Conservation (phyloP, 2,329 filamentous ascomycete species). For the Gnomoniopsis smithogilvyi region DNA sequence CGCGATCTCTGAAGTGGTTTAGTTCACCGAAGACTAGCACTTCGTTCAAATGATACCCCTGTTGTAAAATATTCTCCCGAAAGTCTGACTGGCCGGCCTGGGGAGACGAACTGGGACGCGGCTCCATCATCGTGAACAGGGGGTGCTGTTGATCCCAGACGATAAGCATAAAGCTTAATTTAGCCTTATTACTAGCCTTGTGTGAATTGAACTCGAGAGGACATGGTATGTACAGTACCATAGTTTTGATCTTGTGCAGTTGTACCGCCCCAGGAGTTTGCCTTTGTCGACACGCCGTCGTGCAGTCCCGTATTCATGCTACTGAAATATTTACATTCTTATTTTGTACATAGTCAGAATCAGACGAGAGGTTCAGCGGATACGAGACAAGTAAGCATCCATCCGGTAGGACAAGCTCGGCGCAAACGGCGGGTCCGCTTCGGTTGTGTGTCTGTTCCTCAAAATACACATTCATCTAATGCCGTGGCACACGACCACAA, state of each 20-base stretch:
- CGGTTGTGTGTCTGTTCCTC: not conserved
- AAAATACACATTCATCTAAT: not conserved
- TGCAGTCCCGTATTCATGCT: no score
- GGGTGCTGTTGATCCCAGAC: no score
- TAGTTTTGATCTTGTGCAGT: no score
- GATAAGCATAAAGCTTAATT: slow-evolving; percentile 5
- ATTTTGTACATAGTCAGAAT: not conserved
- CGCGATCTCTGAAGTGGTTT: not conserved
- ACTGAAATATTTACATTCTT: not conserved
- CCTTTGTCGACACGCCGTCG: no score
- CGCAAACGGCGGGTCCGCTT: not conserved
- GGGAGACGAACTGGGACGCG: no score
- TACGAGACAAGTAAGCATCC: not conserved
- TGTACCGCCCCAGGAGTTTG: no score
- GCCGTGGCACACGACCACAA: not conserved
- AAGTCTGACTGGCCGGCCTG: not conserved
- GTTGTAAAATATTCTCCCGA: not conserved
- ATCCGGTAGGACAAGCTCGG: not conserved
- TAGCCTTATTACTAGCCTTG: not conserved
- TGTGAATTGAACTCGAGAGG: no score
- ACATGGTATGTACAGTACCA: no score
- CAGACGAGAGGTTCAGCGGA: not conserved
- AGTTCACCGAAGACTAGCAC: not conserved
- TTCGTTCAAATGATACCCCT: not conserved
- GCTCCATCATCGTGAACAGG: no score